Evolutionary conservation across 2,329 filamentous ascomycete species (phyloP).

Genomic region (Endocalyx cinctus): DNA sequence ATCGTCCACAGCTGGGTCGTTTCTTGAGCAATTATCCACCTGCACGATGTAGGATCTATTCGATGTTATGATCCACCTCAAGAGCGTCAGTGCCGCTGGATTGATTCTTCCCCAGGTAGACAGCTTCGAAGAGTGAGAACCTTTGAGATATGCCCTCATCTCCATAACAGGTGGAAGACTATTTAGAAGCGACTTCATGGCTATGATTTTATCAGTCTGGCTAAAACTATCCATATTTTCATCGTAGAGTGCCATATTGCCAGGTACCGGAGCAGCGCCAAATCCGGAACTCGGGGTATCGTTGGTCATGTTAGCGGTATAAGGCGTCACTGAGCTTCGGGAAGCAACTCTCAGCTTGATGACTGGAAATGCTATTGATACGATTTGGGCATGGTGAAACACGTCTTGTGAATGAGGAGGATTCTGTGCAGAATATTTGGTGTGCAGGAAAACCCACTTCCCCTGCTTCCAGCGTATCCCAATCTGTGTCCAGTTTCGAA

Average conservation of each 20-base stretch:
- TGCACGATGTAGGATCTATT: conserved; percentile 84
- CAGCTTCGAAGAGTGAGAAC: conserved; percentile 34
- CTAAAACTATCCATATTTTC: conserved; percentile 54
- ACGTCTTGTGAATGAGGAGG: conserved; percentile 1
- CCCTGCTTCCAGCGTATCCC: no score
- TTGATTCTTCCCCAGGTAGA: conserved; percentile 51
- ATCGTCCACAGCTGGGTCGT: conserved; percentile 12
- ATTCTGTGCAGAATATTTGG: no score
- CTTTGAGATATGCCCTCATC: conserved; percentile 48
- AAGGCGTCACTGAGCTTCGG: conserved; percentile 11
- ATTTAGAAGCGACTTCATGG: conserved; percentile 49
- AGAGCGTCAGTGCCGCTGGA: conserved; percentile 59
- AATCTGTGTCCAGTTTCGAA: no score
- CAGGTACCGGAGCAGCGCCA: not conserved
- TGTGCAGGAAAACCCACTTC: no score
- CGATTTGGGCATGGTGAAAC: conserved; percentile 20
- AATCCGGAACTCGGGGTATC: conserved; percentile 2
- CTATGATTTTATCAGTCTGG: conserved; percentile 40
- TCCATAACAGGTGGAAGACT: conserved; percentile 57
- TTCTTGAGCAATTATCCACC: conserved; percentile 45
- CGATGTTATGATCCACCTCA: conserved; percentile 87
- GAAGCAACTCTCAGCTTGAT: conserved; percentile 16
- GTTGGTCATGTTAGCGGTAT: not conserved
- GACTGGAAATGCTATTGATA: not conserved
- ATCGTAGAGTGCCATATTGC: conserved; percentile 39